Base-by-base conservation (phyloP, 768 basidiomycete species). In the Lenzites betulinus region DNA sequence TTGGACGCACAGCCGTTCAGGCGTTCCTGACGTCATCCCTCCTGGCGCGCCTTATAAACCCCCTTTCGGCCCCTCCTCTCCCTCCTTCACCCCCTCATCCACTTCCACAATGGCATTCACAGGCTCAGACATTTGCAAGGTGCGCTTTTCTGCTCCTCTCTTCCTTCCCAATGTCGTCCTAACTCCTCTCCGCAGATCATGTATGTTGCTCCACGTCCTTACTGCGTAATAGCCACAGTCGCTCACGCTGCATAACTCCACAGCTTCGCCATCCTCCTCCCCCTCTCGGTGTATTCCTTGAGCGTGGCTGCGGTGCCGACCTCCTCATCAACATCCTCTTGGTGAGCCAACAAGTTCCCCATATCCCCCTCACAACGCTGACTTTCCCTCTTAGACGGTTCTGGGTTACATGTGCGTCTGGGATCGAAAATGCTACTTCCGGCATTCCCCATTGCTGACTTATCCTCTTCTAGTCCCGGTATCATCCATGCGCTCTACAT, bases 271-370 rank as follows among this genome's bases (percentile, higher is more conserved):
- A 79, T 93, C 74, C 66, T 92, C 71, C 67, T 93, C 15, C 92
- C 11, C 94, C 94, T 59, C 70, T 96, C 2, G 93, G 88, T 57
- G 94, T 96, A 25, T 93, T 94, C 77, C 76, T 95, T 25, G 93
- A 95, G 77, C 82, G 91, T 54, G 94, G 94, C 25, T 95, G 92
- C 71, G 77, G 78, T 36, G 84, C 82, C 22, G 92, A 95, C 72
- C 74, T 95, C 44, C 58, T 78, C 54, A 92, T 94, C 76, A 93
- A 94, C 77, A 87, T 94, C 64, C 77, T 88, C 22, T 74, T 93
- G 65, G 75, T 78, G 67, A 58, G 74, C 74, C 52, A 28, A 7
- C 58, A 46, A 4, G 30, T 46, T 4, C 47, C 36, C 13, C 3
- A 9, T 36, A 4, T 56, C 15, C 12, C 23, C 18, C 46, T 20